Evolutionary conservation across 495 filamentous ascomycete genomes (phyloP).

Genomic region (Pyrenula massariospora): DNA sequence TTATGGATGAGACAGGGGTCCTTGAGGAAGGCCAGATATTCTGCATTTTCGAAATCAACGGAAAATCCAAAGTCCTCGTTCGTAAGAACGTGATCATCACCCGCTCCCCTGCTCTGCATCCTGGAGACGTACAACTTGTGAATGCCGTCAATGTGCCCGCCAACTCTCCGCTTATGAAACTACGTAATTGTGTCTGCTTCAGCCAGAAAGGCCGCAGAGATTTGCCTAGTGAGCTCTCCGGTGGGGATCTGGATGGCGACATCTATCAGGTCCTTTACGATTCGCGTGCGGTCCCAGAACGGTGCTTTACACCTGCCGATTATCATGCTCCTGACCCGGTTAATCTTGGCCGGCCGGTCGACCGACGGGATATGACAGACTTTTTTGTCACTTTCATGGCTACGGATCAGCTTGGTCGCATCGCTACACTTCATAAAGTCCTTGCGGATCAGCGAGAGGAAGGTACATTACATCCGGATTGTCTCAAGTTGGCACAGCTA

Average conservation of each 20-base stretch:
- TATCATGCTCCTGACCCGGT: conserved; percentile 46
- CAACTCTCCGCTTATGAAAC: conserved; percentile 42
- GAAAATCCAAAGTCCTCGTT: conserved; percentile 8
- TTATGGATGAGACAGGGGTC: conserved; percentile 71
- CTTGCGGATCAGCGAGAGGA: conserved; percentile 46
- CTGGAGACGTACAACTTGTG: conserved; percentile 64
- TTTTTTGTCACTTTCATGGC: conserved; percentile 78
- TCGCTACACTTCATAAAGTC: conserved; percentile 55
- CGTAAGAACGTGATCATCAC: conserved; percentile 40
- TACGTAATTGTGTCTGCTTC: conserved; percentile 70
- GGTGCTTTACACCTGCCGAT: conserved; percentile 44
- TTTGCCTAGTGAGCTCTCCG: conserved; percentile 62
- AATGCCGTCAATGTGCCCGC: conserved; percentile 39
- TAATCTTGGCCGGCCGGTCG: conserved; percentile 44
- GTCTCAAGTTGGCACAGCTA: conserved; percentile 52
- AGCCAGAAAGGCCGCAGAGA: conserved; percentile 56
- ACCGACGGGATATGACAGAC: conserved; percentile 49
- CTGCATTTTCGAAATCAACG: conserved; percentile 31
- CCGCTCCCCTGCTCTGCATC: conserved; percentile 63
- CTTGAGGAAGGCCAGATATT: conserved; percentile 59
- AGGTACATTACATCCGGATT: conserved; percentile 47
- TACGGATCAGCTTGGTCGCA: conserved; percentile 58
- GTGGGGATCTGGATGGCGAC: conserved; percentile 78
- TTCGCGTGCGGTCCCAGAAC: conserved; percentile 21
- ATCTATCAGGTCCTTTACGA: conserved; percentile 69